These are phyloP conservation scores for Colletotrichum gloeosporioides DNA, from an alignment of 2,329 filamentous ascomycete genomes.

Conservation along the genomic window DNA sequence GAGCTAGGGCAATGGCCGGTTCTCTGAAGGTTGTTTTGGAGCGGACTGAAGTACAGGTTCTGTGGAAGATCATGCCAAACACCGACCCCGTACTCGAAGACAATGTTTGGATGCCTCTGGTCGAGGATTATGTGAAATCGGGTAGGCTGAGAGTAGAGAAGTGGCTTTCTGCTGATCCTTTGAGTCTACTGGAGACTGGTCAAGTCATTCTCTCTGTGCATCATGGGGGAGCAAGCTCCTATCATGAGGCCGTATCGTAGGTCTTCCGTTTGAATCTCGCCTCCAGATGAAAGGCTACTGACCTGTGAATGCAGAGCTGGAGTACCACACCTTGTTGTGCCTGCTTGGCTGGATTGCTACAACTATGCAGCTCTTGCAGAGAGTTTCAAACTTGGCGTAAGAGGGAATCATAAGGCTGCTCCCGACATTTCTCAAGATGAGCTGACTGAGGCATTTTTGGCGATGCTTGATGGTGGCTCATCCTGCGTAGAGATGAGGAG, in stretches of 20 bases:
- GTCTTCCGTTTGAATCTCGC: slow-evolving; percentile 4
- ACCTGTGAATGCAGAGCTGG: slow-evolving; percentile 37
- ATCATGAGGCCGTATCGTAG: slow-evolving; percentile 49
- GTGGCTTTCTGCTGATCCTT: slow-evolving; percentile 37
- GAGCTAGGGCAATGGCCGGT: slow-evolving; percentile 30
- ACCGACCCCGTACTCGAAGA: slow-evolving; percentile 21
- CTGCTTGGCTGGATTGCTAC: slow-evolving; percentile 51
- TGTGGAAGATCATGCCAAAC: slow-evolving; percentile 33
- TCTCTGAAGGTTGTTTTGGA: slow-evolving; percentile 27
- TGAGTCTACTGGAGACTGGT: slow-evolving; percentile 38
- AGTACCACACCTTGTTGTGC: slow-evolving; percentile 50
- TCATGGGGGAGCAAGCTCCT: slow-evolving; percentile 46
- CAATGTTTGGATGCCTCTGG: neutral
- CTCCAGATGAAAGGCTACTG: neutral
- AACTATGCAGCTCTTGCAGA: slow-evolving; percentile 49
- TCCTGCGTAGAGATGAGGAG: slow-evolving; percentile 12
- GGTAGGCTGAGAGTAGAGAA: slow-evolving; percentile 27
- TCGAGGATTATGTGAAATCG: slow-evolving; percentile 24
- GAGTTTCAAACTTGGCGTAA: slow-evolving; percentile 45
- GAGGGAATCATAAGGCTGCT: slow-evolving; percentile 38
- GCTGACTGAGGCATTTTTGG: slow-evolving; percentile 30
- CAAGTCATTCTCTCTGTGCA: slow-evolving; percentile 39
- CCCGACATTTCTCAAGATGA: slow-evolving; percentile 33
- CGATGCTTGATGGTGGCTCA: slow-evolving; percentile 18
- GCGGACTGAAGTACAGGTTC: slow-evolving; percentile 29